phyloP scores from a whole-genome alignment of 2,329 filamentous ascomycete genomes.

The Alternaria triticina region DNA sequence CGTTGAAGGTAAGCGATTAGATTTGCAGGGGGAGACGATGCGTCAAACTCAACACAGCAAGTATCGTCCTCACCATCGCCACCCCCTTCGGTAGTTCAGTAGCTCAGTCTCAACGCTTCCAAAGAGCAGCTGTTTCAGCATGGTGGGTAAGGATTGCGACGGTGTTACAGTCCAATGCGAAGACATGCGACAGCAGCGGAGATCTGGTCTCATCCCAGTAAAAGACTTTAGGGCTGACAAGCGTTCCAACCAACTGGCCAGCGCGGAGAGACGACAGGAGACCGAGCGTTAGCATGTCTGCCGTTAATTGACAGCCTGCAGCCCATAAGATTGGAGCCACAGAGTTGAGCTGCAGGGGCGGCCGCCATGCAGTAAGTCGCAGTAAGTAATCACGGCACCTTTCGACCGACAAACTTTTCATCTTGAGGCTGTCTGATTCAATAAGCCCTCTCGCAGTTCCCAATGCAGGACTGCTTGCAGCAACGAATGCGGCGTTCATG shows the following conservation, averaged over 20 bases:
- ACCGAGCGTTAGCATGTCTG: slow-evolving; percentile 18
- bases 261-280: slow-evolving; percentile 35
- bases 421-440: not conserved
- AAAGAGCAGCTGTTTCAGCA: slow-evolving; percentile 25
- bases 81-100: slow-evolving; percentile 20
- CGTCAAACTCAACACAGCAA: slow-evolving; percentile 25
- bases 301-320: slow-evolving; percentile 33
- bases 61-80: slow-evolving; percentile 21
- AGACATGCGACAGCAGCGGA: slow-evolving; percentile 12
- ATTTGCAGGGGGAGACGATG: slow-evolving; percentile 28
- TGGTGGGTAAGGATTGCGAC: slow-evolving; percentile 20
- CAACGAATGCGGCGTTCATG: not conserved
- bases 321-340: slow-evolving; percentile 15
- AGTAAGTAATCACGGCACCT: not conserved
- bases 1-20: slow-evolving; percentile 17
- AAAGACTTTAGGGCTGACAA: slow-evolving; percentile 10
- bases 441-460: slow-evolving; percentile 10
- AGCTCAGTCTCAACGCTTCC: slow-evolving; percentile 15
- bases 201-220: slow-evolving; percentile 12
- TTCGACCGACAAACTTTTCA: not conserved
- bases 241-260: slow-evolving; percentile 35
- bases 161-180: slow-evolving; percentile 24
- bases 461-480: not conserved
- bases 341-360: not conserved
- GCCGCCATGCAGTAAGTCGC: not conserved